Conservation (phyloP, 176 grass and related monocot genomes). For the Oryza rufipogon region DNA sequence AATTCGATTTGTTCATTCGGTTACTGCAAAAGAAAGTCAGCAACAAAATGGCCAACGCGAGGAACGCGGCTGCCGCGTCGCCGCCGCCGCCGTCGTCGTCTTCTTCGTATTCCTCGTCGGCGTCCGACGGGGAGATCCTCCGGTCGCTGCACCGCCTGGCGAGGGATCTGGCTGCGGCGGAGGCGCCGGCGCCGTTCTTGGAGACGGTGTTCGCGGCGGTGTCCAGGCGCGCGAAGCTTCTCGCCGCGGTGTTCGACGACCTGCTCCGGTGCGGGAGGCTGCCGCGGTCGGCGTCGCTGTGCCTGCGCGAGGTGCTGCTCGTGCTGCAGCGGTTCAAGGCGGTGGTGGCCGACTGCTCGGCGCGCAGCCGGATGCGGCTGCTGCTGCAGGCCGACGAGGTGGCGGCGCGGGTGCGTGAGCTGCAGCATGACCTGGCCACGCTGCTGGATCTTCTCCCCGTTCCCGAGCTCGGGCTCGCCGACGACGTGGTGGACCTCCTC, state of each 20-base stretch:
- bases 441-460: slow-evolving; percentile 79
- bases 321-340: slow-evolving; percentile 90
- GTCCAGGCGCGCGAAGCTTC: slow-evolving; percentile 52
- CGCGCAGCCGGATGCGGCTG: slow-evolving; percentile 66
- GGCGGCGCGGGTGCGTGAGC: slow-evolving; percentile 56
- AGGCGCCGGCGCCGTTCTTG: slow-evolving; percentile 55
- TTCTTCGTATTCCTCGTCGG: slow-evolving; percentile 44
- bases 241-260: slow-evolving; percentile 74
- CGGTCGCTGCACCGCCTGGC: slow-evolving; percentile 72
- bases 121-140: slow-evolving; percentile 62
- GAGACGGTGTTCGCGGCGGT: slow-evolving; percentile 50
- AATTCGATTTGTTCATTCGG: background rate
- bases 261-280: slow-evolving; percentile 30
- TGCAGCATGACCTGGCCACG: slow-evolving; percentile 80
- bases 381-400: slow-evolving; percentile 76
- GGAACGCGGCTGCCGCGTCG: slow-evolving; percentile 4
- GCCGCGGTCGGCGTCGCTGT: slow-evolving; percentile 68
- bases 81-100: background rate
- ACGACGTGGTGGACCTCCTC: slow-evolving; percentile 69
- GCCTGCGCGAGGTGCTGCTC: slow-evolving; percentile 76
- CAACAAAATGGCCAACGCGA: slow-evolving; percentile 30
- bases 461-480: slow-evolving; percentile 57
- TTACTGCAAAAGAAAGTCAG: background rate
- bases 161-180: slow-evolving; percentile 56
- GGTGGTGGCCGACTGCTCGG: slow-evolving; percentile 60